These are phyloP conservation scores for Nitzschia palea DNA, from an alignment of 108 stramenopile species.

Conservation along the genomic window DNA sequence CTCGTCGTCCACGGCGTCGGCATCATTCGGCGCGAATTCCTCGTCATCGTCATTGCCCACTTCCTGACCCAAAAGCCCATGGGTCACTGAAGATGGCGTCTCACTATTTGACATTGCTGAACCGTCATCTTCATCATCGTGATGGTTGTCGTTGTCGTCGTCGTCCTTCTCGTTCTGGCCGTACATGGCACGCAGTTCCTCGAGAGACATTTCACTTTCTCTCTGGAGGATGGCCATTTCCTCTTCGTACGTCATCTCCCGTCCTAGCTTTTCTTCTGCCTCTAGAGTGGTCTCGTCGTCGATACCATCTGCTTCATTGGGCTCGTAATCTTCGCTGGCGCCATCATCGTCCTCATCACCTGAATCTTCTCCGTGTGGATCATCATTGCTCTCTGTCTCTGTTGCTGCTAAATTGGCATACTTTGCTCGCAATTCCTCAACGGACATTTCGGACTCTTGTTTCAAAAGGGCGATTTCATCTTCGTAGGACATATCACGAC, in stretches of 20 bases:
- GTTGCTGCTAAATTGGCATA: constrained; percentile 40
- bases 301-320: constrained; percentile 30
- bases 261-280: constrained; percentile 46
- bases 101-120: background rate
- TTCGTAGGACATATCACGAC: constrained; percentile 67
- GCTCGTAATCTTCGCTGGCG: constrained; percentile 54
- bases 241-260: constrained; percentile 53
- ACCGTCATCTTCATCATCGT: background rate
- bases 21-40: constrained; percentile 4
- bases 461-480: constrained; percentile 67
- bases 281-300: constrained; percentile 63
- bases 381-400: background rate
- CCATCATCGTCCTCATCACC: constrained; percentile 16
- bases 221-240: constrained; percentile 42
- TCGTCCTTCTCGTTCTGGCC: constrained; percentile 4
- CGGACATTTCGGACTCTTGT: constrained; percentile 71
- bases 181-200: constrained; percentile 63
- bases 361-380: background rate
- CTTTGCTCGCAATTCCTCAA: constrained; percentile 68
- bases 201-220: constrained; percentile 66
- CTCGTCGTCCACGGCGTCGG: constrained; percentile 58
- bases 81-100: background rate
- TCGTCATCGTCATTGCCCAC: constrained; percentile 1
- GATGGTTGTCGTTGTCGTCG: background rate
- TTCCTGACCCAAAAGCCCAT: background rate